Evolutionary conservation across 257 asterid species (phyloP), one percentile per base, ranked within the genome.

Genomic region (Coffea canephora): DNA sequence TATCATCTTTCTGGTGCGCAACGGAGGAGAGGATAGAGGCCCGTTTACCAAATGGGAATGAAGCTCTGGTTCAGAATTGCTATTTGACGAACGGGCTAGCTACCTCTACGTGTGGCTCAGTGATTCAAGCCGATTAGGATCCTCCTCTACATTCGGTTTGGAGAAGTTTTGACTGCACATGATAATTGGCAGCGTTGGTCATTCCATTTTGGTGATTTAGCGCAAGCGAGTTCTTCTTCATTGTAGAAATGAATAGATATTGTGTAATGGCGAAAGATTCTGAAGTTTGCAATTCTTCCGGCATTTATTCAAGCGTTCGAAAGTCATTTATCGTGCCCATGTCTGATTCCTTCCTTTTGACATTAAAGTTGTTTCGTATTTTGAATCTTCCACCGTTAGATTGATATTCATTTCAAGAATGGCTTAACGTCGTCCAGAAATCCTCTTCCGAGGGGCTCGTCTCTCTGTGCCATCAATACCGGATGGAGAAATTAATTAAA

Each of bases 51-150:
- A 78, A 71, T 71, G 93, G 94, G 93, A 89, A 92, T 90, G 97
- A 90, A 89, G 95, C 94, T 83, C 78, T 78, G 94, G 97, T 89
- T 92, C 90, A 82, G 95, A 88, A 90, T 78, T 62, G 61, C 59
- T 69, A 45, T 81, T 65, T 39, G 45, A 43, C 6, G 31, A 41
- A 73, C 84, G 72, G 79, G 86, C 83, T 72, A 41, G 73, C 48
- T 31, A 31, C 31, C 31, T 52, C 31, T 52, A 45, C 65, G 18
- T 13, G 66, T 69, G 46, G 77, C 64, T 57, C 74, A 43, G 82
- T 25, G 16, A 57, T 66, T 81, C 78, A 50, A 78, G 74, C 46
- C 71, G 68, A 8, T 78, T 43, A 25, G 67, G 79, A 78, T 73
- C 76, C 78, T 75, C 55, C 57, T 48, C 21, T 68, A 49, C 25